A percentile compares a stretch with the other conserved stretches of the same genome.
Evolutionary conservation across 352 stramenopile genomes (phyloP).

Genomic region (Phytopythium kandeliae): DNA sequence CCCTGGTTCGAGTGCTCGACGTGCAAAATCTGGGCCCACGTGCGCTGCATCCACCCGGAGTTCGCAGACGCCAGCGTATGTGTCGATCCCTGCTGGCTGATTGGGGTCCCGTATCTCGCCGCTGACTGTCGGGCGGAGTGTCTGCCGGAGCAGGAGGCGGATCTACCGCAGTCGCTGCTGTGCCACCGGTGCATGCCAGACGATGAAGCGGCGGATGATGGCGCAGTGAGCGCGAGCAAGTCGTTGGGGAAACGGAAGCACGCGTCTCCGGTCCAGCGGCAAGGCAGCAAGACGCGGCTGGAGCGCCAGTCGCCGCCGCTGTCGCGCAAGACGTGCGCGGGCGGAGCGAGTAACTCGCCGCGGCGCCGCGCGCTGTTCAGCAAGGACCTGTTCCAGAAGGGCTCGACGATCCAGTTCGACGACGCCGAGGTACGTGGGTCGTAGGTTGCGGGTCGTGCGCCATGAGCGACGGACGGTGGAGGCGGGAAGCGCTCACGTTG

Average conservation of each 20-base stretch:
- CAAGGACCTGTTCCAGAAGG: slow-evolving; percentile 54
- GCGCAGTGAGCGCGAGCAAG: background rate
- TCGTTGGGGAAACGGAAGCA: slow-evolving; percentile 26
- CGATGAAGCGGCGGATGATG: slow-evolving; percentile 9
- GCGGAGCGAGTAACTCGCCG: slow-evolving; percentile 10
- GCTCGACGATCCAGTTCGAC: slow-evolving; percentile 57
- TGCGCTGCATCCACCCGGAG: slow-evolving; percentile 56
- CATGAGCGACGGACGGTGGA: too few relatives aligned
- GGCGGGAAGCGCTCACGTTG: background rate
- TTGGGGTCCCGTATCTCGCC: too few relatives aligned
- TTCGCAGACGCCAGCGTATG: slow-evolving; percentile 23
- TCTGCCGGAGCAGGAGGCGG: slow-evolving; percentile 15
- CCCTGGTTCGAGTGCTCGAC: slow-evolving; percentile 81
- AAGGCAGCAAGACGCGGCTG: slow-evolving; percentile 8
- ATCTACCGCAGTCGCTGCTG: slow-evolving; percentile 42
- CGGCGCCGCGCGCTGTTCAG: slow-evolving; percentile 18
- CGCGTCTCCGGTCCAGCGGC: slow-evolving; percentile 9
- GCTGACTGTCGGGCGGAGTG: background rate
- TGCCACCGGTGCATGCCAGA: slow-evolving; percentile 45
- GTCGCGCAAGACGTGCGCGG: background rate
- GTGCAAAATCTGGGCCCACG: slow-evolving; percentile 74
- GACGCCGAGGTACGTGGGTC: slow-evolving; percentile 49
- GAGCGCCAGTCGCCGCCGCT: slow-evolving; percentile 2
- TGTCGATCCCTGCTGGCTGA: too few relatives aligned
- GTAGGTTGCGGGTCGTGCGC: too few relatives aligned